Percentiles rank a stretch among this genome's conserved stretches.
These are phyloP conservation scores for Eucalyptus rudis DNA, from an alignment of 345 rosid genomes.

Conservation along the genomic window DNA sequence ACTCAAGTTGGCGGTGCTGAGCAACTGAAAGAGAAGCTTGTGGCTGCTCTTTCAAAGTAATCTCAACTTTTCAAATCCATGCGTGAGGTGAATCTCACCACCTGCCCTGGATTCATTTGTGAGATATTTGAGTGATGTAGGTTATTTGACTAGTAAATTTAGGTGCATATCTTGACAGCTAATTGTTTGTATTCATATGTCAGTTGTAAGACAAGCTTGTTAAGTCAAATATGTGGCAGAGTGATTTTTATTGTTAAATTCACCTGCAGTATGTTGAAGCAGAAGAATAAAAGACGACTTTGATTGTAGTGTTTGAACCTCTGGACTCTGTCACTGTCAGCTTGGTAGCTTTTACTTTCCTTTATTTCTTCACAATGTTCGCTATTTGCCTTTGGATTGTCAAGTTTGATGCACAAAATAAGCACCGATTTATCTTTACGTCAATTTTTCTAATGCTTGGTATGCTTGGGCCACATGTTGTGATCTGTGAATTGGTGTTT, in stretches of 20 bases:
- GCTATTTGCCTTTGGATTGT: background rate
- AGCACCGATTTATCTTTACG: background rate
- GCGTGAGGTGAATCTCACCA: background rate
- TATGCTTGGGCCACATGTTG: background rate
- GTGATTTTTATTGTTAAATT: background rate
- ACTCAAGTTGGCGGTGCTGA: slow-evolving; percentile 65
- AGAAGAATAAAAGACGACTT: background rate
- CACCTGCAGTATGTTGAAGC: background rate
- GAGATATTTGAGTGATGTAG: background rate
- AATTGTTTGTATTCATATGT: background rate
- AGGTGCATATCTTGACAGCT: background rate
- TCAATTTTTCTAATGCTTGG: background rate
- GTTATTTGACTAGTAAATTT: background rate
- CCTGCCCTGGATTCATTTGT: background rate
- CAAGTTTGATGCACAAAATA: background rate
- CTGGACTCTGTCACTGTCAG: background rate
- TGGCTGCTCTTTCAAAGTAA: slow-evolving; percentile 44
- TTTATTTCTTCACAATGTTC: background rate
- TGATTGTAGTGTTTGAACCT: background rate
- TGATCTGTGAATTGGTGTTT: background rate
- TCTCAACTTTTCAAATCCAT: background rate
- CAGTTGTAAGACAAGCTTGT: background rate
- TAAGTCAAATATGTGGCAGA: background rate
- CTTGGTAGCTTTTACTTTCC: background rate
- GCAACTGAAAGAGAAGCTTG: slow-evolving; percentile 76